phyloP scores from a whole-genome alignment of 257 asterid species.

The Haberlea rhodopensis region DNA sequence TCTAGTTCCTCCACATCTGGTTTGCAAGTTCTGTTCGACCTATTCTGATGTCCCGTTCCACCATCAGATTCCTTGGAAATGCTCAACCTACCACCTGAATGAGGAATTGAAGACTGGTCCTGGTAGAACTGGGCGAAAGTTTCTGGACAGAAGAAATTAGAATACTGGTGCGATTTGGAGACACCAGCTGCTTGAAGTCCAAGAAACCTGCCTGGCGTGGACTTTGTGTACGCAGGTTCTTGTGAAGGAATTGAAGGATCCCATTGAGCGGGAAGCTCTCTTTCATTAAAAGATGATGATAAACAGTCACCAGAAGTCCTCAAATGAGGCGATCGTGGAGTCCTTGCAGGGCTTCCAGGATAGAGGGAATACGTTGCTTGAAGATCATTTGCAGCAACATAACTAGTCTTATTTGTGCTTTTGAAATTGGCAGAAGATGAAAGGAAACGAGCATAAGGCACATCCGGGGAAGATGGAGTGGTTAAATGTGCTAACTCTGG shows the following conservation, averaged over 20 bases:
- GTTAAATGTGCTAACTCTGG: no score
- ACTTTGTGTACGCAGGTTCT: constrained; percentile 38
- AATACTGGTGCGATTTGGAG: constrained; percentile 49
- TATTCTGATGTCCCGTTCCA: constrained; percentile 52
- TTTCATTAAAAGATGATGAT: constrained; percentile 40
- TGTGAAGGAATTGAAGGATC: constrained; percentile 47
- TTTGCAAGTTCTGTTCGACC: constrained; percentile 53
- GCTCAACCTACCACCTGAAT: constrained; percentile 76
- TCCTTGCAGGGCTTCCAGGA: constrained; percentile 78
- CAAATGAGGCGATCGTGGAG: constrained; percentile 63
- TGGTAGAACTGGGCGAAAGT: constrained; percentile 65
- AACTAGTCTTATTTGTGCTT: constrained; percentile 35
- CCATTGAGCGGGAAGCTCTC: constrained; percentile 53
- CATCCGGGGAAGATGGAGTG: constrained; percentile 94
- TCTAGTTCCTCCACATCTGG: constrained; percentile 75
- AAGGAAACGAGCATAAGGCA: constrained; percentile 79
- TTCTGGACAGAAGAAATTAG: constrained; percentile 83
- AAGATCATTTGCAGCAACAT: constrained; percentile 48
- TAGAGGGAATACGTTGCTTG: constrained; percentile 63
- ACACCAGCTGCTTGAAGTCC: constrained; percentile 40
- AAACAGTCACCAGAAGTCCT: constrained; percentile 40
- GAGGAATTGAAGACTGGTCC: constrained; percentile 64
- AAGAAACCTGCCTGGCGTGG: constrained; percentile 52
- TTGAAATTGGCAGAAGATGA: constrained; percentile 53
- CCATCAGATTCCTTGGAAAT: constrained; percentile 72